phyloP scores from a whole-genome alignment of 306 rosid species.

The Dryas octopetala region DNA sequence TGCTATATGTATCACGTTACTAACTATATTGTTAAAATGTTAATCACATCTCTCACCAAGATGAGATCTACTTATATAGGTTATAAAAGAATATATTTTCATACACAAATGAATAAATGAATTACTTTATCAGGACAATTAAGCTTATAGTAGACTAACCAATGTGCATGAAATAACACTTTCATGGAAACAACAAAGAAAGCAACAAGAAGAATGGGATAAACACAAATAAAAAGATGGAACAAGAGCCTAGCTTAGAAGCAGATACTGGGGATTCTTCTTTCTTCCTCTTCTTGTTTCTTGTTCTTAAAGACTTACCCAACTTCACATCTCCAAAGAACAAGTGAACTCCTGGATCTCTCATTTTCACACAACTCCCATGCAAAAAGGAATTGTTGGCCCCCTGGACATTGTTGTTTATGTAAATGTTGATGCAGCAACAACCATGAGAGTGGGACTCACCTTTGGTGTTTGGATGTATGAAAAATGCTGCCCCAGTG shows the following conservation, averaged over 20 bases:
- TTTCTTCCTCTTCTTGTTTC: background rate
- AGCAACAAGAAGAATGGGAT: conserved; percentile 6
- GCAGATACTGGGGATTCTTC: background rate
- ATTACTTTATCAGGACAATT: no score
- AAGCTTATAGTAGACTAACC: no score
- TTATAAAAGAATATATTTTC: no score
- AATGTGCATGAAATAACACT: background rate
- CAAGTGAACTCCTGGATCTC: conserved; percentile 50
- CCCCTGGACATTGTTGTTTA: conserved; percentile 54
- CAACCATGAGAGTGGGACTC: conserved; percentile 25
- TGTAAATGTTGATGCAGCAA: conserved; percentile 48
- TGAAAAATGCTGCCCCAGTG: conserved; percentile 43
- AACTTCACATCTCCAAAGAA: conserved; percentile 35
- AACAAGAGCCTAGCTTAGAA: conserved; percentile 1
- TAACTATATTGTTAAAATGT: no score
- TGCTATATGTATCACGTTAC: no score
- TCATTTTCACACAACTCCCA: conserved; percentile 38
- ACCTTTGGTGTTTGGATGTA: background rate
- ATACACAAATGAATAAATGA: no score
- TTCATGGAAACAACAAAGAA: conserved; percentile 16
- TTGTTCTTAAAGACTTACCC: background rate
- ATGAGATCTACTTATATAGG: no score
- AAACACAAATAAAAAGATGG: conserved; percentile 13
- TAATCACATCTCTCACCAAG: no score
- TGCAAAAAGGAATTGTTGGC: conserved; percentile 37